phyloP scores from a whole-genome alignment of 202 grass and related monocot species.

The Setaria viridis region DNA sequence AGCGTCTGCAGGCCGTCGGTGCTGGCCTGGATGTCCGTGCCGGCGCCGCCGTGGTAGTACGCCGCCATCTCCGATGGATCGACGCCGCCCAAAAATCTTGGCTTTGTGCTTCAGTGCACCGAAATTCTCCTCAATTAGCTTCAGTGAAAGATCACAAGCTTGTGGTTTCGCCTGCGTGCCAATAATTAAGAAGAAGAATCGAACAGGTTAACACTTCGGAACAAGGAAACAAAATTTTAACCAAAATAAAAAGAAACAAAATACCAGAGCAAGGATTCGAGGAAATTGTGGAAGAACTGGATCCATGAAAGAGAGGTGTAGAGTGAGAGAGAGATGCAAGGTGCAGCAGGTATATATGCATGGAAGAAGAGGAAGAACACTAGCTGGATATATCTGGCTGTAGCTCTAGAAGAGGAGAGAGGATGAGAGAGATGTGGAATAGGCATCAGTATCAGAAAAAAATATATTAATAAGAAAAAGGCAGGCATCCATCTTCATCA shows the following conservation, averaged over 20 bases:
- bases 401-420: conserved; percentile 35
- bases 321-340: neutral
- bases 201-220: conserved; percentile 2
- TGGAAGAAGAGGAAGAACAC: conserved; percentile 46
- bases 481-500: conserved; percentile 90
- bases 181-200: conserved; percentile 28
- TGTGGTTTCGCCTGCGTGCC: conserved; percentile 29
- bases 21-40: conserved; percentile 75
- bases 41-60: conserved; percentile 74
- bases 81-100: conserved; percentile 18
- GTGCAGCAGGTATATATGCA: conserved; percentile 39
- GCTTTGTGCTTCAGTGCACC: neutral
- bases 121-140: conserved; percentile 35
- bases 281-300: conserved; percentile 13
- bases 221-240: neutral
- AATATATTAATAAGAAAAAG: conserved; percentile 58
- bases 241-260: neutral
- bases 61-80: conserved; percentile 64
- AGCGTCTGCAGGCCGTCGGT: conserved; percentile 87
- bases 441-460: conserved; percentile 62
- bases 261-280: conserved; percentile 22
- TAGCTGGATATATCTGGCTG: conserved; percentile 26
- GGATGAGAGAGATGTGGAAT: conserved; percentile 54
- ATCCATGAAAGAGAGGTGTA: conserved; percentile 38
- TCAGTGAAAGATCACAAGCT: conserved; percentile 20